Evolutionary conservation across 176 grass and related monocot species (phyloP).

Genomic region (Aegilops bicornis): DNA sequence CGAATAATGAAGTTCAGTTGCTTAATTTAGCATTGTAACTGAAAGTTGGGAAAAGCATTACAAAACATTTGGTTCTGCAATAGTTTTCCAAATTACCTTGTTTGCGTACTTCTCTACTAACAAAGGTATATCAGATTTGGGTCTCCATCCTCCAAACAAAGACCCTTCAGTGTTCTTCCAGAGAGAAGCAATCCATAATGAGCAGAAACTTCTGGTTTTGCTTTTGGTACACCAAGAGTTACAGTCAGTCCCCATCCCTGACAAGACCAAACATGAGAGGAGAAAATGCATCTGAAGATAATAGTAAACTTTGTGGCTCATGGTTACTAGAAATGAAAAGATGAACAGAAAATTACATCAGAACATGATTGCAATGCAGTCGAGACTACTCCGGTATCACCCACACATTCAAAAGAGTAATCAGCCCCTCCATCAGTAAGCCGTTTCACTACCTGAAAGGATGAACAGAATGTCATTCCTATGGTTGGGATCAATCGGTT

Average conservation of each 20-base stretch:
- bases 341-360: constrained; percentile 61
- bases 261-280: constrained; percentile 13
- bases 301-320: constrained; percentile 25
- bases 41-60: neutral
- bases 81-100: constrained; percentile 46
- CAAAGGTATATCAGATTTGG: constrained; percentile 87
- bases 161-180: constrained; percentile 94
- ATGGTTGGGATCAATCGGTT: neutral
- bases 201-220: constrained; percentile 63
- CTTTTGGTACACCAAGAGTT: constrained; percentile 94
- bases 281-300: constrained; percentile 22
- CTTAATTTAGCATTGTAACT: constrained; percentile 7
- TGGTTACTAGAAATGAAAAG: neutral
- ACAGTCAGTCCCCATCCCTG: constrained; percentile 94
- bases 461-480: constrained; percentile 10
- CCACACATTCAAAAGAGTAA: constrained; percentile 95
- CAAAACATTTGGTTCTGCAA: neutral
- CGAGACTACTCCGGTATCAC: constrained; percentile 74
- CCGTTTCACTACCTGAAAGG: constrained; percentile 60
- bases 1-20: neutral
- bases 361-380: constrained; percentile 87
- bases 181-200: constrained; percentile 88
- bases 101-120: constrained; percentile 78
- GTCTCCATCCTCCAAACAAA: constrained; percentile 97
- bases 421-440: constrained; percentile 93